Base-by-base conservation (phyloP, 1,139 yeast species). In the Sugiyamaella novakii region DNA sequence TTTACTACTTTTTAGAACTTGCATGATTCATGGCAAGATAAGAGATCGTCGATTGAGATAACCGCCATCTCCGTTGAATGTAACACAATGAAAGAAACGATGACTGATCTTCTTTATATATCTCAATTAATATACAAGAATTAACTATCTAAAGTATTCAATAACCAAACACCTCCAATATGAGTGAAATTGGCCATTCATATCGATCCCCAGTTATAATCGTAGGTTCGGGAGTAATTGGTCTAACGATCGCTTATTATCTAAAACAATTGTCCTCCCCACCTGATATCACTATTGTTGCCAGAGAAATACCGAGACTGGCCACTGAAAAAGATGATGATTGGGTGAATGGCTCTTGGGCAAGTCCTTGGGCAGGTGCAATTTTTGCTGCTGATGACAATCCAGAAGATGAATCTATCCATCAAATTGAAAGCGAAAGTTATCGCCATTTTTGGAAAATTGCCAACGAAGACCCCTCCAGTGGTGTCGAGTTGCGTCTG, bases 211-310 rank as follows among this genome's bases (percentile, higher is more conserved):
- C 46, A 3, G 24, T 45, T 17, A 19, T 76, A 1, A 67, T 79
- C 19, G 79, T 78, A 5, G 83, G 83, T 5, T 82, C 84, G 1
- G 91, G 89, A 5, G 81, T 83, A 8, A 73, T 82, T 47, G 91
- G 91, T 1, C 72, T 84, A 18, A 69, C 86, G 0, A 64, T 75
- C 2, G 87, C 86, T 0, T 71, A 4, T 61, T 82, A 24, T 59
- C 70, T n/a, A 73, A 77, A 55, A 62, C 64, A 14, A 70, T 72
- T 24, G 76, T 81, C 50, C 61, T 64, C 69, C 42, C 50, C 46
- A 3, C 59, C 80, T 41, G 53, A 49, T 5, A 58, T 81, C 12
- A 69, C 73, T 0, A 67, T 83, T 4, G 64, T 84, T 22, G 82
- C 84, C 0, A 70, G 74, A 22, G 71, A 78, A 50, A 74, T 81